Conservation (phyloP, 768 basidiomycete species). For the Mycena amicta region DNA sequence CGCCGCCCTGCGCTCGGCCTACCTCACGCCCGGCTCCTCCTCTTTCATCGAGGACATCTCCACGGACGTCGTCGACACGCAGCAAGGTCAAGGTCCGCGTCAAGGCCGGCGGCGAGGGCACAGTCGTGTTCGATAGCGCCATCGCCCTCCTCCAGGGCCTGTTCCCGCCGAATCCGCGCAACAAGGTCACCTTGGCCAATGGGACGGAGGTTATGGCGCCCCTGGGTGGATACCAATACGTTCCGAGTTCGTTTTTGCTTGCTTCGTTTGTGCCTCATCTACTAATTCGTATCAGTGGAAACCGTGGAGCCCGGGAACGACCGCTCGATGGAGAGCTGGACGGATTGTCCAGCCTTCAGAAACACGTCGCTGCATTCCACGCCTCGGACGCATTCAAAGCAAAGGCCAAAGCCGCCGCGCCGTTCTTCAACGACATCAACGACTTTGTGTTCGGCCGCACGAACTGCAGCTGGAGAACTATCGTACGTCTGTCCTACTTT, state of each 20-base stretch:
- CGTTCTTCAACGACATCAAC: constrained; percentile 66
- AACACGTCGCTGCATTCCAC: constrained; percentile 64
- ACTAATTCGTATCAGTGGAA: constrained; percentile 51
- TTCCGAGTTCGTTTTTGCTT: constrained; percentile 56
- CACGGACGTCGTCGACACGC: constrained; percentile 71
- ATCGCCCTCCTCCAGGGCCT: constrained; percentile 85
- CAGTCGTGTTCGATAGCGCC: constrained; percentile 83
- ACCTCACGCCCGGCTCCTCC: constrained; percentile 65
- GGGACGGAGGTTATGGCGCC: constrained; percentile 72
- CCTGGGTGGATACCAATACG: constrained; percentile 83
- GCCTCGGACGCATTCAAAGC: constrained; percentile 67
- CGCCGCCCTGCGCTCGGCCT: constrained; percentile 58
- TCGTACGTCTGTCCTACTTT: constrained; percentile 43
- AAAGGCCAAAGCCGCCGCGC: constrained; percentile 53
- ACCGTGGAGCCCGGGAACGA: constrained; percentile 85
- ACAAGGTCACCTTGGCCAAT: constrained; percentile 79
- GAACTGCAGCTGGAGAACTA: constrained; percentile 67
- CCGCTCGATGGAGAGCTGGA: constrained; percentile 83
- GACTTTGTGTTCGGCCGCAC: constrained; percentile 76
- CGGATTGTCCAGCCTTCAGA: constrained; percentile 61
- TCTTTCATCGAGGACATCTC: constrained; percentile 70
- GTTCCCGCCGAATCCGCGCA: constrained; percentile 74
- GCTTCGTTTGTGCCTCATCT: neutral
- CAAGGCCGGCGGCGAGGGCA: constrained; percentile 84
- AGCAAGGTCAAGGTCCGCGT: constrained; percentile 75